These are phyloP conservation scores for Jamesozyma lodderae DNA, from an alignment of 805 yeast genomes.

Conservation along the genomic window DNA sequence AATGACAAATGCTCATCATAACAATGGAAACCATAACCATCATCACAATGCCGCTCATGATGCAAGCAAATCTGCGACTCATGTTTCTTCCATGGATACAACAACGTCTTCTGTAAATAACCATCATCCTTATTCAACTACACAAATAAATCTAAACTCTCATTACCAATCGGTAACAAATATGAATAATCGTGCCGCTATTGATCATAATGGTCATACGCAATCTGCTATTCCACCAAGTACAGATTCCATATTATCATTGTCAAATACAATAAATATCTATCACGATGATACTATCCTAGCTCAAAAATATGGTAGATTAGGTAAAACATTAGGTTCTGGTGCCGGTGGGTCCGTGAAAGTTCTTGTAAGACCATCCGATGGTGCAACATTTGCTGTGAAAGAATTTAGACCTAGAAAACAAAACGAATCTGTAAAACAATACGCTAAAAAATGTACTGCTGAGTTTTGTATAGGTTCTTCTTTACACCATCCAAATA, in stretches of 20 bases:
- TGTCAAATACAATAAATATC: conserved; percentile 31
- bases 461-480: conserved; percentile 86
- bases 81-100: neutral
- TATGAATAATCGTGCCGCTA: conserved; percentile 8
- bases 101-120: conserved; percentile 3
- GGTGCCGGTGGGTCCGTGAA: conserved; percentile 90
- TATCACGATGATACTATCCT: conserved; percentile 45
- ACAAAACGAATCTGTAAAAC: conserved; percentile 61
- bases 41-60: conserved; percentile 1
- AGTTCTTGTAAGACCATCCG: conserved; percentile 56
- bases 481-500: conserved; percentile 71
- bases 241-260: conserved; percentile 27
- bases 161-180: conserved; percentile 4
- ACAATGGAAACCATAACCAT: neutral
- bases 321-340: conserved; percentile 69
- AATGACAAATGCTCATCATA: conserved; percentile 5
- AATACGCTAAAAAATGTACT: conserved; percentile 77
- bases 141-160: conserved; percentile 11
- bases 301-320: conserved; percentile 56
- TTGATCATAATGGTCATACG: conserved; percentile 24
- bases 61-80: conserved; percentile 1
- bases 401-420: conserved; percentile 71
- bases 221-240: conserved; percentile 32
- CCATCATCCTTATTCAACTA: conserved; percentile 12
- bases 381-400: conserved; percentile 69